Base-by-base conservation (phyloP, 2,329 filamentous ascomycete genomes). In the Sporothrix brasiliensis region DNA sequence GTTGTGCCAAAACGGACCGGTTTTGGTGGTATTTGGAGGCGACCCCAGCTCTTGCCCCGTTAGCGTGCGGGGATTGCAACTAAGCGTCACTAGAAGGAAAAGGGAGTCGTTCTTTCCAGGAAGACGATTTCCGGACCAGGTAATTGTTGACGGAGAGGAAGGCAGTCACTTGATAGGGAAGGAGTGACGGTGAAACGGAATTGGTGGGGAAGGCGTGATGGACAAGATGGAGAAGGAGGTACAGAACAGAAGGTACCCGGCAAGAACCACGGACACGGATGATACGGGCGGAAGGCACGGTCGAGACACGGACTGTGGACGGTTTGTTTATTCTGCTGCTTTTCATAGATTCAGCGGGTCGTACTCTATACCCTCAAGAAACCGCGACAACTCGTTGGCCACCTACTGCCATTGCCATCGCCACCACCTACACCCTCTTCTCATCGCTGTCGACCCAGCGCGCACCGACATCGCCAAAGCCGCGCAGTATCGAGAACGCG, bases 391-490 rank as follows among this genome's bases (percentile, higher is more conserved):
- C 7, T 39, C 9, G n/a, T 34, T 24, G 14, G n/a, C 44, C 63
- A 16, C 9, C 47, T 14, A 24, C 24, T 6, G 4, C 34, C 24
- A 10, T 13, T 7, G 24, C 24, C 34, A 41, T n/a, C 41, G 24
- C 53, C 53, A 50, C 41, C 19, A 1, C 27, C 16, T 47, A 60
- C 52, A 56, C 52, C 27, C 53, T 61, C 61, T 70, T 70, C 61
- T 67, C 69, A 21, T 67, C 69, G 24, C 52, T 52, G 41, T 70
- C 69, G 16, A 70, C 68, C 68, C 60, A 58, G n/a, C 68, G 68
- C n/a, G 56, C 54, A 56, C 30, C 56, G 11, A 47, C 65, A 5
- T 54, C 61, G 9, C 67, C 70, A 54, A 71, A 67, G n/a, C 54
- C 52, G n/a, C 60, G 58, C 67, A 67, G 53, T 19, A 61, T 24